Evolutionary conservation across 2,329 filamentous ascomycete genomes (phyloP).

Genomic region (Exutisphaerella laricina): DNA sequence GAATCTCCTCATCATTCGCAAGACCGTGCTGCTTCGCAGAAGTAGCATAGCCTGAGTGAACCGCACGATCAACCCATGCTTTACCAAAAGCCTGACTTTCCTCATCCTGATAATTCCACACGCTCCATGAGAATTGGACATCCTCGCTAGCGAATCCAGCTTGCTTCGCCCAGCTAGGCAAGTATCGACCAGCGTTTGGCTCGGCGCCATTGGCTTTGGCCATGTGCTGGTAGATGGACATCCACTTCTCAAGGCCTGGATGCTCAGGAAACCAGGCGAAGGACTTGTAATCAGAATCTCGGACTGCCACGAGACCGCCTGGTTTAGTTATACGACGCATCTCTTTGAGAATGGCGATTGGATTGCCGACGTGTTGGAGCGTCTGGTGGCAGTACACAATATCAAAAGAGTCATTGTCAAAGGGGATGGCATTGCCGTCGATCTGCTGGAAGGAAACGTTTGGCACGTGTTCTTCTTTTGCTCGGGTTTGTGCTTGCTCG

Average conservation of each 20-base stretch:
- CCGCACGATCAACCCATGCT: constrained; percentile 1
- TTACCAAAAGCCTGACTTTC: background rate
- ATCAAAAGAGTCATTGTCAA: constrained; percentile 29
- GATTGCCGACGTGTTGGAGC: constrained; percentile 27
- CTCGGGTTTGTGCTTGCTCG: background rate
- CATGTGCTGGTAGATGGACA: constrained; percentile 8
- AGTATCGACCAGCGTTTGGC: constrained; percentile 12
- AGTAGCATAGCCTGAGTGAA: constrained; percentile 9
- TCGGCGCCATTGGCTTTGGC: constrained; percentile 12
- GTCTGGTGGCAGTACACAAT: constrained; percentile 31
- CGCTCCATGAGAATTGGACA: constrained; percentile 7
- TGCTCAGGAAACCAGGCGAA: constrained; percentile 22
- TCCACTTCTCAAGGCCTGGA: constrained; percentile 24
- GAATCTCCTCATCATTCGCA: constrained; percentile 2
- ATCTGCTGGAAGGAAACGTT: constrained; percentile 9
- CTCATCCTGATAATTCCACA: constrained; percentile 10
- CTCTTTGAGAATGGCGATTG: constrained; percentile 26
- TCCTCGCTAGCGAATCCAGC: constrained; percentile 9
- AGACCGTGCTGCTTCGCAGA: constrained; percentile 4
- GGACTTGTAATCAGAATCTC: constrained; percentile 34
- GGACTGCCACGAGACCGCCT: constrained; percentile 30
- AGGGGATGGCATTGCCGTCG: constrained; percentile 22
- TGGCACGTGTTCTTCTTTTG: constrained; percentile 1
- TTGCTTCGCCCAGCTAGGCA: constrained; percentile 8
- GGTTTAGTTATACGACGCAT: constrained; percentile 32